These are phyloP conservation scores for Paraphaeosphaeria sporulosa DNA, from an alignment of 2,329 filamentous ascomycete genomes.

Conservation along the genomic window DNA sequence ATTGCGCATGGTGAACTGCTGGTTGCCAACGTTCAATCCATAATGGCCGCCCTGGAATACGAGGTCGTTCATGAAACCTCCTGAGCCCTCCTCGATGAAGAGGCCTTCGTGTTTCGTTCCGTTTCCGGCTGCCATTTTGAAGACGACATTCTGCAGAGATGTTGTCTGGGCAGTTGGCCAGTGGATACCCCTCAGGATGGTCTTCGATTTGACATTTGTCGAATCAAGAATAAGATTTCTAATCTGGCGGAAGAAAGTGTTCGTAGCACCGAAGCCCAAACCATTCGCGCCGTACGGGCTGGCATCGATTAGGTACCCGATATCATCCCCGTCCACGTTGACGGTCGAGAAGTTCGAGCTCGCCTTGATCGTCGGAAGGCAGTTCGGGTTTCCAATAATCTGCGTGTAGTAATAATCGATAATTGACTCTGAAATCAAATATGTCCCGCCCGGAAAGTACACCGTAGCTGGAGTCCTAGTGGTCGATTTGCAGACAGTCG, in stretches of 20 bases:
- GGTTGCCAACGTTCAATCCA: slow-evolving; percentile 54
- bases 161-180: slow-evolving; percentile 58
- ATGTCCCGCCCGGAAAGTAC: slow-evolving; percentile 67
- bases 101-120: slow-evolving; percentile 58
- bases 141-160: slow-evolving; percentile 54
- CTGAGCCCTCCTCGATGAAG: slow-evolving; percentile 54
- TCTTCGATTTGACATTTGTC: slow-evolving; percentile 57
- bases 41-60: slow-evolving; percentile 54
- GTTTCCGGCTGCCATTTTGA: slow-evolving; percentile 51
- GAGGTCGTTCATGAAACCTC: slow-evolving; percentile 57
- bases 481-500: slow-evolving; percentile 51
- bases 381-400: slow-evolving; percentile 67
- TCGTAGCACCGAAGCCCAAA: slow-evolving; percentile 59
- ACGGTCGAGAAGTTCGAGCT: slow-evolving; percentile 55
- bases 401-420: slow-evolving; percentile 71
- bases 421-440: slow-evolving; percentile 64
- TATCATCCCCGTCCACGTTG: background rate
- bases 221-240: slow-evolving; percentile 71
- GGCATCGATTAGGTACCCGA: slow-evolving; percentile 60
- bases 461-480: slow-evolving; percentile 63
- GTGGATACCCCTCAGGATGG: slow-evolving; percentile 55
- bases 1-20: slow-evolving; percentile 65
- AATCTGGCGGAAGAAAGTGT: slow-evolving; percentile 71
- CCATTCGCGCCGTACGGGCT: slow-evolving; percentile 56
- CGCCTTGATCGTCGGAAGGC: slow-evolving; percentile 63